Evolutionary conservation across 225 moss, liverwort and hornwort genomes (phyloP).

Genomic region (Antitrichia curtipendula): DNA sequence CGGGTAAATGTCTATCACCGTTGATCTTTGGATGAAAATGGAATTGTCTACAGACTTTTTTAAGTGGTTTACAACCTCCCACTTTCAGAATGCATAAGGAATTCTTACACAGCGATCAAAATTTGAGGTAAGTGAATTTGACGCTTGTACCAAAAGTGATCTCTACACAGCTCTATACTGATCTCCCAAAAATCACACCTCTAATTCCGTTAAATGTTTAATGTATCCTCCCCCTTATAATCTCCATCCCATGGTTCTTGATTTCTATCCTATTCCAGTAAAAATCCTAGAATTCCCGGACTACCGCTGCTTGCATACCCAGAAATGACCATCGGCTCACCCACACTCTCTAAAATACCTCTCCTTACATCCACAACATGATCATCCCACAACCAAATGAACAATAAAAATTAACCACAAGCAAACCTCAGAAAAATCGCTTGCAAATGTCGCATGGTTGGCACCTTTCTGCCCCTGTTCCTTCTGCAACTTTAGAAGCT

Average conservation of each 20-base stretch:
- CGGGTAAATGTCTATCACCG: no score
- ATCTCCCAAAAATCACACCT: neutral
- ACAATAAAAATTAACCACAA: neutral
- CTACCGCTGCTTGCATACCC: neutral
- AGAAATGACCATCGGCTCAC: neutral
- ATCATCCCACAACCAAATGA: neutral
- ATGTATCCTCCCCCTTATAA: neutral
- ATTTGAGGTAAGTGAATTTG: neutral
- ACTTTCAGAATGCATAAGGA: neutral
- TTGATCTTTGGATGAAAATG: neutral
- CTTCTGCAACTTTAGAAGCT: conserved; percentile 24
- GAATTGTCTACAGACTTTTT: neutral
- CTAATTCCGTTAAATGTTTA: neutral
- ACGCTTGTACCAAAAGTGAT: neutral
- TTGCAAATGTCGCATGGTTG: neutral
- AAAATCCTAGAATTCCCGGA: no score
- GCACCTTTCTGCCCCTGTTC: conserved; percentile 8
- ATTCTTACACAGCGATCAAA: neutral
- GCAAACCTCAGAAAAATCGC: neutral
- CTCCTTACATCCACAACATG: neutral
- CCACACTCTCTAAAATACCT: neutral
- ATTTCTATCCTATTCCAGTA: no score
- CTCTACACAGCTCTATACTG: neutral
- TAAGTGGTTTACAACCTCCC: neutral
- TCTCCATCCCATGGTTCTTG: neutral